Evolutionary conservation across 108 stramenopile genomes (phyloP).

Genomic region (Nitzschia palea): DNA sequence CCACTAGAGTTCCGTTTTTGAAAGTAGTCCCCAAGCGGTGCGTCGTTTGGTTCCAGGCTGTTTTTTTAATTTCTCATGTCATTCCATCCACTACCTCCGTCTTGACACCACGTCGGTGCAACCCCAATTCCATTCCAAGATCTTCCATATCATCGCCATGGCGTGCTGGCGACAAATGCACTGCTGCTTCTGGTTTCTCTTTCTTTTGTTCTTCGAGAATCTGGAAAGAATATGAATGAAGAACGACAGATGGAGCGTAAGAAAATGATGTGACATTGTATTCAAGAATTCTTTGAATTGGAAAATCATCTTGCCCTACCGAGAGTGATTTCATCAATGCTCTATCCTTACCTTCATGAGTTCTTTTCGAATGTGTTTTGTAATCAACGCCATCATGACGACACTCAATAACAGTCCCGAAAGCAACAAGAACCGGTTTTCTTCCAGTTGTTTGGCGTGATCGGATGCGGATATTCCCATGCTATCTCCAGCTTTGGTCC

Average conservation of each 20-base stretch:
- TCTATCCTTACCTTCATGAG: slow-evolving; percentile 63
- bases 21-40: too few relatives aligned
- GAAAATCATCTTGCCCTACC: neutral
- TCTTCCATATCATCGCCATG: slow-evolving; percentile 9
- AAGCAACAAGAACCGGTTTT: slow-evolving; percentile 63
- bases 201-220: slow-evolving; percentile 74
- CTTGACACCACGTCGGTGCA: slow-evolving; percentile 14
- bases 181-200: slow-evolving; percentile 37
- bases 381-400: slow-evolving; percentile 72
- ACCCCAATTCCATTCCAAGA: slow-evolving; percentile 14
- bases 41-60: too few relatives aligned
- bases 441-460: slow-evolving; percentile 55
- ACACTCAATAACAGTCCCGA: slow-evolving; percentile 56
- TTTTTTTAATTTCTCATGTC: too few relatives aligned
- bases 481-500: slow-evolving; percentile 3
- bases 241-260: neutral
- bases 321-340: too few relatives aligned
- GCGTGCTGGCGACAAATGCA: neutral
- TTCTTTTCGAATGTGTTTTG: slow-evolving; percentile 68
- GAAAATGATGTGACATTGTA: neutral
- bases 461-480: slow-evolving; percentile 13
- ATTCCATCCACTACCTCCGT: neutral
- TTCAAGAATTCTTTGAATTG: neutral
- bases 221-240: slow-evolving; percentile 15
- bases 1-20: too few relatives aligned